phyloP scores from a whole-genome alignment of 2,329 filamentous ascomycete genomes.

The Celoporthe dispersa region DNA sequence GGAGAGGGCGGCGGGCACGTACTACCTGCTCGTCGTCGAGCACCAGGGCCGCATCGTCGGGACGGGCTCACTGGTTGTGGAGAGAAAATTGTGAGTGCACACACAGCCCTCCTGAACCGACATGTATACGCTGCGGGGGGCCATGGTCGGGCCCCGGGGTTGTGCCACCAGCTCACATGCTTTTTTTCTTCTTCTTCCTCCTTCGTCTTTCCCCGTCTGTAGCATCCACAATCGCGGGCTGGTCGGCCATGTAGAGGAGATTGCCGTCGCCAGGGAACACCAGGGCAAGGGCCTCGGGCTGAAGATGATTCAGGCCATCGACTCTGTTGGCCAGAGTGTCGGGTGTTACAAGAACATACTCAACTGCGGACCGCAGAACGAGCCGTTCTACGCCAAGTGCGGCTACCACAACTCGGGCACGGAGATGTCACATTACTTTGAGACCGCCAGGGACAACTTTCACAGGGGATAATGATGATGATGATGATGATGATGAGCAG shows the following conservation, averaged over 20 bases:
- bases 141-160: neutral
- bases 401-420: constrained; percentile 29
- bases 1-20: constrained; percentile 48
- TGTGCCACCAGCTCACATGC: neutral
- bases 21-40: constrained; percentile 74
- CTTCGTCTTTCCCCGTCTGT: no score
- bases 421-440: constrained; percentile 31
- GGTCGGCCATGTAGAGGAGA: constrained; percentile 84
- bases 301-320: constrained; percentile 76
- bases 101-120: neutral
- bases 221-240: constrained; percentile 69
- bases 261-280: constrained; percentile 77
- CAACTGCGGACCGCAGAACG: constrained; percentile 78
- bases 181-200: neutral
- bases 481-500: constrained; percentile 3
- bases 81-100: constrained; percentile 73
- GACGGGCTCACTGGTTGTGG: constrained; percentile 76
- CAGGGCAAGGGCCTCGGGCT: constrained; percentile 81
- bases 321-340: constrained; percentile 71
- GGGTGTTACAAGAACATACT: constrained; percentile 84
- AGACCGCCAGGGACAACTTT: constrained; percentile 23
- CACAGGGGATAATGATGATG: constrained; percentile 24
- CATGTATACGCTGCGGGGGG: neutral
- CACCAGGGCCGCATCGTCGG: constrained; percentile 68
- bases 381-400: constrained; percentile 69